Evolutionary conservation across 1,284 basidiomycete species (phyloP).

Genomic region (Anthracocystis panici-leucophaei): DNA sequence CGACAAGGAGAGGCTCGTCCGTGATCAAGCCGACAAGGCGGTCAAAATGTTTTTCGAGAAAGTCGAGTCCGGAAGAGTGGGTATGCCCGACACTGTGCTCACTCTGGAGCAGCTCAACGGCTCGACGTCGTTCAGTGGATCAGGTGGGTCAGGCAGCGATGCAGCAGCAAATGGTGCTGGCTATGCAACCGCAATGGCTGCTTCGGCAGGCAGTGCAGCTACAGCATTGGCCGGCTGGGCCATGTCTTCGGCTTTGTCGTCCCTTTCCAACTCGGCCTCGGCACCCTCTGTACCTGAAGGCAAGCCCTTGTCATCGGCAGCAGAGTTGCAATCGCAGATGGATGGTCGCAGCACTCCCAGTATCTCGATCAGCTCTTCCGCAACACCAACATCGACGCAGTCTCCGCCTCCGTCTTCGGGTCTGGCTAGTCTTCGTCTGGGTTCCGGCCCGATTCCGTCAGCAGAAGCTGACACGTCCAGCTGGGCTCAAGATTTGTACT

Average conservation of each 20-base stretch:
- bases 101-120: constrained; percentile 44
- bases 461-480: constrained; percentile 3
- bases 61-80: constrained; percentile 42
- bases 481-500: constrained; percentile 16
- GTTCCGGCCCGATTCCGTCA: constrained; percentile 18
- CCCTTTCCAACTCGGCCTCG: constrained; percentile 37
- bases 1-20: constrained; percentile 63
- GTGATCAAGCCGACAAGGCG: constrained; percentile 61
- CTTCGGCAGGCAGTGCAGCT: constrained; percentile 63
- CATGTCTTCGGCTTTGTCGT: constrained; percentile 52
- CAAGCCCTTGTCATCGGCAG: constrained; percentile 29
- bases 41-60: constrained; percentile 61
- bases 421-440: constrained; percentile 41
- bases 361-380: constrained; percentile 12
- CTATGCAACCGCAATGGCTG: constrained; percentile 45
- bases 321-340: constrained; percentile 48
- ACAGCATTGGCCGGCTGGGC: constrained; percentile 64
- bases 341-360: constrained; percentile 38
- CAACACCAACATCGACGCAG: constrained; percentile 21
- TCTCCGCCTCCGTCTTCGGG: constrained; percentile 29
- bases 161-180: constrained; percentile 25
- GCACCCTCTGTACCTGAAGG: constrained; percentile 30
- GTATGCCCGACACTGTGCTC: constrained; percentile 56
- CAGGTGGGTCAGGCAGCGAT: background rate
- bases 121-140: constrained; percentile 25